Percentiles rank a stretch among this genome's conserved stretches.
Conservation (phyloP, 116 monocot genomes). For the Zostera marina region DNA sequence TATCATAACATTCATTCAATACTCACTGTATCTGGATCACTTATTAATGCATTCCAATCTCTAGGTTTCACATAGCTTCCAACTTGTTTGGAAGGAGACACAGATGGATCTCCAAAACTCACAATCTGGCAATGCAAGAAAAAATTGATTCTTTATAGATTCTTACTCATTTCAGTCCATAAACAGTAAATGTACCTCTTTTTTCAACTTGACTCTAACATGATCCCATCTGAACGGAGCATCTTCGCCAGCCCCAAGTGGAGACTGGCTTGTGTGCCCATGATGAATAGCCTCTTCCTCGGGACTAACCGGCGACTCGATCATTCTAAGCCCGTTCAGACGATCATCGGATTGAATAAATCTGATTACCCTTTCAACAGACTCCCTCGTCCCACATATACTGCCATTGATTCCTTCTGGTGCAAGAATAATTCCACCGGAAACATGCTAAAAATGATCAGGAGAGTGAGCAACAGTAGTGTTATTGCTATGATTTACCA, state of each 20-base stretch:
- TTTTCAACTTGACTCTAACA: constrained; percentile 93
- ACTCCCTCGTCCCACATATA: constrained; percentile 71
- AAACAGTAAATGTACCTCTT: constrained; percentile 75
- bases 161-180: no score
- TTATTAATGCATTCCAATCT: constrained; percentile 88
- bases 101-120: constrained; percentile 82
- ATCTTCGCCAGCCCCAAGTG: constrained; percentile 93
- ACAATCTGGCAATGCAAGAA: constrained; percentile 51
- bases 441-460: constrained; percentile 88
- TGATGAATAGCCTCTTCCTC: constrained; percentile 97
- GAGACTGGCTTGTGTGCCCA: constrained; percentile 74
- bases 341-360: constrained; percentile 73
- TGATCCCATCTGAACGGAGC: constrained; percentile 99
- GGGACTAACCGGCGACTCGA: constrained; percentile 83
- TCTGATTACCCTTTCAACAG: constrained; percentile 59
- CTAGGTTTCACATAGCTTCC: constrained; percentile 78
- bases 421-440: constrained; percentile 98
- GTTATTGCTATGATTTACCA: neutral
- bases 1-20: neutral
- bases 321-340: constrained; percentile 49
- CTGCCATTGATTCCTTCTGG: constrained; percentile 98
- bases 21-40: constrained; percentile 83
- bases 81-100: constrained; percentile 77
- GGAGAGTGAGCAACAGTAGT: constrained; percentile 24
- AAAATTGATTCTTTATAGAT: no score